phyloP scores from a whole-genome alignment of 2,329 filamentous ascomycete species.

The Talaromyces sp. region DNA sequence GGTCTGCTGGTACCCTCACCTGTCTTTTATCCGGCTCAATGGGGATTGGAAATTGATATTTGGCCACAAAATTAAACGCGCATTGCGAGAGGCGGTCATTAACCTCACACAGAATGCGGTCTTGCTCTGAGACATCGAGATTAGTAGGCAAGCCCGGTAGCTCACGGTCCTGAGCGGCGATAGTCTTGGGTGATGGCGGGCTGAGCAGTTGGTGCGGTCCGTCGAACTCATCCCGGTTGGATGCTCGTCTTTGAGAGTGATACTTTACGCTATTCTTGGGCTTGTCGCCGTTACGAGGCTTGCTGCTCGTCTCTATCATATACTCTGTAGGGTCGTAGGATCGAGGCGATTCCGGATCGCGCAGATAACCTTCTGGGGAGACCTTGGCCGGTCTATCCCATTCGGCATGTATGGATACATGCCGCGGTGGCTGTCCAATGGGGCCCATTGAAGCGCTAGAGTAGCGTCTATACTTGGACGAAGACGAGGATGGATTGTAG shows the following conservation, averaged over 20 bases:
- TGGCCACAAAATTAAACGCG: conserved; percentile 84
- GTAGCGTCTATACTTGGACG: conserved; percentile 22
- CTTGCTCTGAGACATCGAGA: conserved; percentile 77
- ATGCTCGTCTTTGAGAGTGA: conserved; percentile 59
- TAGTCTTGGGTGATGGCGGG: conserved; percentile 63
- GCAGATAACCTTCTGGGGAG: conserved; percentile 25
- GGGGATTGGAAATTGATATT: conserved; percentile 85
- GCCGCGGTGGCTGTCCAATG: conserved; percentile 23
- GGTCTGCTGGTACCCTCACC: conserved; percentile 66
- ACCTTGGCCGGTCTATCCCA: conserved; percentile 27
- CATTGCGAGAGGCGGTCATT: conserved; percentile 81
- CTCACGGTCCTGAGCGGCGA: conserved; percentile 72
- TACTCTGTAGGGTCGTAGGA: conserved; percentile 30
- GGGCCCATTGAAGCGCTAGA: conserved; percentile 26
- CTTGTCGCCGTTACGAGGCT: conserved; percentile 26
- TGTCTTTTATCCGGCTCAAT: conserved; percentile 76
- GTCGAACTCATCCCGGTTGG: conserved; percentile 84
- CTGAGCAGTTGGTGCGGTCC: conserved; percentile 78
- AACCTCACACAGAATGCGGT: conserved; percentile 71
- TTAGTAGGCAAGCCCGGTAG: conserved; percentile 78
- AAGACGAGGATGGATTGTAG: conserved; percentile 23
- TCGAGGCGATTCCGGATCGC: conserved; percentile 27
- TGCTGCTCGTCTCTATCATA: conserved; percentile 26
- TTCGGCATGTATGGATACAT: conserved; percentile 26
- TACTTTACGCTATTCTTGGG: conserved; percentile 26